Percentiles rank a stretch among this genome's conserved stretches.
Evolutionary conservation across 1,284 basidiomycete genomes (phyloP).

Genomic region (Leccinum pachyderme): DNA sequence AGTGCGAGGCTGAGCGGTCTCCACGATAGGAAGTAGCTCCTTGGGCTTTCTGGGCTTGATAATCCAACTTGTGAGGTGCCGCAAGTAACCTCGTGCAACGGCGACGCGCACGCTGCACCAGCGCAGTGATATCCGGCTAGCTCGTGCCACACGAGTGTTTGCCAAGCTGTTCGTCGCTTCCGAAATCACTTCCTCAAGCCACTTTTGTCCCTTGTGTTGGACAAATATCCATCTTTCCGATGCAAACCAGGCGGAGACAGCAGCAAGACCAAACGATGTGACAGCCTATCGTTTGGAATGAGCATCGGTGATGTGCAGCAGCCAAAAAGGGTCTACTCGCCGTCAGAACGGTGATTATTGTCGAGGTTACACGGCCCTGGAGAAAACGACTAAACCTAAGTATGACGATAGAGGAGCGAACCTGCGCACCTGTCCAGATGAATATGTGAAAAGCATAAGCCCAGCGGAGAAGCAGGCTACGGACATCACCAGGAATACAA

Average conservation of each 20-base stretch:
- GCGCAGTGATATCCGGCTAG: constrained; percentile 23
- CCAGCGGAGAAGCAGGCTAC: constrained; percentile 58
- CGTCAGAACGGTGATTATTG: constrained; percentile 71
- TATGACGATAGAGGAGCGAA: constrained; percentile 22
- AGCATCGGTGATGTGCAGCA: constrained; percentile 4
- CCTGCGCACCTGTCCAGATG: constrained; percentile 43
- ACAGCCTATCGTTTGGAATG: constrained; percentile 32
- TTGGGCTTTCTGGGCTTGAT: constrained; percentile 27
- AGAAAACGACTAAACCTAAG: constrained; percentile 14
- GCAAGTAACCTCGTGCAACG: constrained; percentile 22
- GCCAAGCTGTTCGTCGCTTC: constrained; percentile 47
- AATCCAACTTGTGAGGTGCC: constrained; percentile 26
- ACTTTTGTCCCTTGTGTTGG: constrained; percentile 68
- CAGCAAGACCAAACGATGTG: constrained; percentile 71
- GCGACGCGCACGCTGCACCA: constrained; percentile 27
- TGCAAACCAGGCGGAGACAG: constrained; percentile 76
- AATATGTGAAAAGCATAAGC: constrained; percentile 52
- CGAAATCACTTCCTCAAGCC: constrained; percentile 67
- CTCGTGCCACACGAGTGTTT: constrained; percentile 39
- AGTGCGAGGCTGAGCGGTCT: constrained; percentile 22
- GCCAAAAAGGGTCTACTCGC: constrained; percentile 33
- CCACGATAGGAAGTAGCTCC: constrained; percentile 27
- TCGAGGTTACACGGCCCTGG: constrained; percentile 60
- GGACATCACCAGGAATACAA: constrained; percentile 57
- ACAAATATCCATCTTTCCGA: constrained; percentile 72